phyloP scores from a whole-genome alignment of 2,329 filamentous ascomycete species.

The Arthrobotrys megalospora region DNA sequence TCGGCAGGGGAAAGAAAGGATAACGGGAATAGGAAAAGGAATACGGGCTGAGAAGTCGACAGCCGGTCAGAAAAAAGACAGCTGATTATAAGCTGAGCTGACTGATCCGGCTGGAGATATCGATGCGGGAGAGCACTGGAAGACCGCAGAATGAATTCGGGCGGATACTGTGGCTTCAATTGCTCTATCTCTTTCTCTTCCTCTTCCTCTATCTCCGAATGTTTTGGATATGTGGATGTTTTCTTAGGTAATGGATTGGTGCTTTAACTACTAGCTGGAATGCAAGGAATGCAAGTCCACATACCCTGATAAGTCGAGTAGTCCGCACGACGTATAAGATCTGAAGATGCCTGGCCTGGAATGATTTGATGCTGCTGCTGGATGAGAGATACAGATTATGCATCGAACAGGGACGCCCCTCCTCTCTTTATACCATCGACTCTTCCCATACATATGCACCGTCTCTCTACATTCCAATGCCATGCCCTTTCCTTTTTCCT shows the following conservation, averaged over 20 bases:
- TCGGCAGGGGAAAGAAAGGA: conserved; percentile 1
- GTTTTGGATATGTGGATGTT: neutral
- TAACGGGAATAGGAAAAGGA: conserved; percentile 5
- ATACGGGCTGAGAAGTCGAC: conserved; percentile 4
- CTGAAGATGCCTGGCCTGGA: too few relatives aligned
- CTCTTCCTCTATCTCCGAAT: neutral
- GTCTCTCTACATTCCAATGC: neutral
- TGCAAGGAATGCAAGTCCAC: neutral
- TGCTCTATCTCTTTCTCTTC: neutral
- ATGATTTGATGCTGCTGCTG: neutral
- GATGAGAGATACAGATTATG: neutral
- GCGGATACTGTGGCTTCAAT: conserved; percentile 10
- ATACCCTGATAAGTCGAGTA: neutral
- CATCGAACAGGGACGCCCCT: conserved; percentile 8
- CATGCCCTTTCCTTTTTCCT: conserved; percentile 11
- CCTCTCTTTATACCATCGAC: conserved; percentile 19
- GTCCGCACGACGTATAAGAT: too few relatives aligned
- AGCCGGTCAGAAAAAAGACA: neutral
- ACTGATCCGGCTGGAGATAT: neutral
- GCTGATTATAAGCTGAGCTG: conserved; percentile 9
- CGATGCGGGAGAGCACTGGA: conserved; percentile 7
- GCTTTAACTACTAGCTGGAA: neutral
- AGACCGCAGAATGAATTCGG: neutral
- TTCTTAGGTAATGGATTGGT: conserved; percentile 10
- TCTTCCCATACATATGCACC: neutral